Evolutionary conservation across 139 green algal species (phyloP).

Genomic region (Coccomyxa sp.): DNA sequence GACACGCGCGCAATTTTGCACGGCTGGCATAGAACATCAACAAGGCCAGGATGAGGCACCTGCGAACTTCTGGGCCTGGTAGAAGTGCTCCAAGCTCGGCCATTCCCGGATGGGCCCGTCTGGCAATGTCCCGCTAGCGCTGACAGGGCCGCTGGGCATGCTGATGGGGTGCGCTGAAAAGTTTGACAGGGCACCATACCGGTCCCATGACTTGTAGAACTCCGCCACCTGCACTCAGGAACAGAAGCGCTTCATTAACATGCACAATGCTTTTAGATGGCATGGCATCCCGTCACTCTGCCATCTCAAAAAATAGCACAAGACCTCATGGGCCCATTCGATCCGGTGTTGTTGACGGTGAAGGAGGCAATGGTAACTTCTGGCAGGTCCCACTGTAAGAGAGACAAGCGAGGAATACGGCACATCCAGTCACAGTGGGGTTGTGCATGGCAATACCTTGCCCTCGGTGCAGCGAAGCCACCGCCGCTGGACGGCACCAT

Average conservation of each 20-base stretch:
- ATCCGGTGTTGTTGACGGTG: too few species aligned
- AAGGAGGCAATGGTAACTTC: too few species aligned
- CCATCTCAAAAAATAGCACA: too few species aligned
- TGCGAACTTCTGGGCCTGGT: slow-evolving; percentile 88
- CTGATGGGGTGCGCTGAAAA: slow-evolving; percentile 88
- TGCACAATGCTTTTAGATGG: not conserved
- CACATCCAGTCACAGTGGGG: too few species aligned
- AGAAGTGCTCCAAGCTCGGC: slow-evolving; percentile 87
- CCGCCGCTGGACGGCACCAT: not conserved
- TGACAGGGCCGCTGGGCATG: slow-evolving; percentile 44
- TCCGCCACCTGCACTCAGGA: slow-evolving; percentile 23
- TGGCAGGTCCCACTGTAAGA: too few species aligned
- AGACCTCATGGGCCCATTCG: too few species aligned
- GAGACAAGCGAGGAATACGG: too few species aligned
- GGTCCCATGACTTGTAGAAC: slow-evolving; percentile 98
- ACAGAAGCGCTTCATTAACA: not conserved
- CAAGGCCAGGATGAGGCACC: slow-evolving; percentile 10
- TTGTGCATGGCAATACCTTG: not conserved
- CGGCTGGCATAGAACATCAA: not conserved
- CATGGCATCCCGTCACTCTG: too few species aligned
- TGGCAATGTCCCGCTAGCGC: slow-evolving; percentile 4
- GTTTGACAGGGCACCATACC: slow-evolving; percentile 87
- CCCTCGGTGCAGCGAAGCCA: not conserved
- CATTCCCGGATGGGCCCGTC: slow-evolving; percentile 34
- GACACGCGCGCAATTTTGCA: too few species aligned